A percentile compares a stretch with the other conserved stretches of the same genome.
These are phyloP conservation scores for Phyllostachys edulis DNA, from an alignment of 176 grass and related monocot species.

Conservation along the genomic window DNA sequence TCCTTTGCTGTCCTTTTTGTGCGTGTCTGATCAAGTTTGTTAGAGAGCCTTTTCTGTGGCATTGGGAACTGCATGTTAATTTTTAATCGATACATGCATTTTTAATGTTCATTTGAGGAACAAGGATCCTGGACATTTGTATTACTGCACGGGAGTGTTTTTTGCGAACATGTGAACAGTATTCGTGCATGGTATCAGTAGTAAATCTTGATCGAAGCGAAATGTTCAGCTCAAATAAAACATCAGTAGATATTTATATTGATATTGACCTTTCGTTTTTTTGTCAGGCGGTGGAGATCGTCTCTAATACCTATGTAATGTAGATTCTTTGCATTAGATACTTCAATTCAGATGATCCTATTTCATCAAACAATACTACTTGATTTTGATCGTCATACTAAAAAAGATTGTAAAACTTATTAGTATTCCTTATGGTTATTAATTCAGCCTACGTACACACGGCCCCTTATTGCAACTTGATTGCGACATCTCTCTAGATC, in stretches of 20 bases:
- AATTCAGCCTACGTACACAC: background rate
- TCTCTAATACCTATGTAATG: too few species aligned
- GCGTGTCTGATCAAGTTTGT: constrained; percentile 45
- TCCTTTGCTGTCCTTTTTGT: constrained; percentile 36
- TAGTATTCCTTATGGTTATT: background rate
- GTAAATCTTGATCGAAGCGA: too few species aligned
- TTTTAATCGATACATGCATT: background rate
- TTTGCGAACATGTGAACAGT: too few species aligned
- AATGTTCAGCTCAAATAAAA: too few species aligned
- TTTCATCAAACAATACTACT: background rate
- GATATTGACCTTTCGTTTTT: too few species aligned
- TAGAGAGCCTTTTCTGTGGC: constrained; percentile 15
- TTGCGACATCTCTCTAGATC: background rate
- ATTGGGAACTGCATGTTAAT: constrained; percentile 2
- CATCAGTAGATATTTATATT: too few species aligned
- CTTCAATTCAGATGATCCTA: too few species aligned
- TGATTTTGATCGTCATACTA: background rate
- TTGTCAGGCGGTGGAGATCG: too few species aligned
- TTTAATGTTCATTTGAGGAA: background rate
- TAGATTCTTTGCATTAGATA: too few species aligned
- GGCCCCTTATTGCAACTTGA: background rate
- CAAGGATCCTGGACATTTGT: too few species aligned
- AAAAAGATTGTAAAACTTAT: background rate
- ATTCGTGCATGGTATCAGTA: too few species aligned
- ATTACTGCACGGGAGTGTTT: too few species aligned